These are phyloP conservation scores for Niveomyces coronatus DNA, from an alignment of 2,329 filamentous ascomycete genomes.

Conservation along the genomic window DNA sequence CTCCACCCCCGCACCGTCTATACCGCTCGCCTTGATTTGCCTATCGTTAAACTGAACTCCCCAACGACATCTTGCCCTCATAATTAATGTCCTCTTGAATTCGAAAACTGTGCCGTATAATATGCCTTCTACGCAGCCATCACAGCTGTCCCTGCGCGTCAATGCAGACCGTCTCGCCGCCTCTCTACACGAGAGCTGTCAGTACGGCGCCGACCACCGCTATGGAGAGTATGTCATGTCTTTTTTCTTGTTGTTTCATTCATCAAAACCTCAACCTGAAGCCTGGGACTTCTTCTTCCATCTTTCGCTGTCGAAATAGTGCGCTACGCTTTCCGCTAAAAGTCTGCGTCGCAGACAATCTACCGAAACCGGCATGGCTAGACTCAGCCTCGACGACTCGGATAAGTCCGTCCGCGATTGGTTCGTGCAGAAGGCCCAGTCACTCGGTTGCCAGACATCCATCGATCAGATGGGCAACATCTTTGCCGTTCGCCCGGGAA, in stretches of 20 bases:
- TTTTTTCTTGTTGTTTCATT: conserved; percentile 10
- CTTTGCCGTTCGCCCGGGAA: conserved; percentile 56
- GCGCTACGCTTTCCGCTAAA: too few species aligned
- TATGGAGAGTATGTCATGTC: conserved; percentile 19
- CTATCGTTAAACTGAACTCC: neutral
- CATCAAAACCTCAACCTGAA: too few species aligned
- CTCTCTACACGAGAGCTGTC: conserved; percentile 22
- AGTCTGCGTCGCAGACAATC: conserved; percentile 9
- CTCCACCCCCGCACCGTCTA: too few species aligned
- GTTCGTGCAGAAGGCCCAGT: conserved; percentile 57
- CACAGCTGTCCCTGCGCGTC: neutral
- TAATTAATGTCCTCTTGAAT: too few species aligned
- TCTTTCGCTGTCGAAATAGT: too few species aligned
- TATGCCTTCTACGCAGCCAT: conserved; percentile 1
- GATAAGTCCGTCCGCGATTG: conserved; percentile 67
- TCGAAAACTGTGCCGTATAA: neutral
- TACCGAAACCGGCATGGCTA: conserved; percentile 64
- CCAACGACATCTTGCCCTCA: too few species aligned
- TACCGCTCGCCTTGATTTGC: neutral
- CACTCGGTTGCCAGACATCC: conserved; percentile 55
- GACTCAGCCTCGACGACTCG: conserved; percentile 62
- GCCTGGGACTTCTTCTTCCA: too few species aligned
- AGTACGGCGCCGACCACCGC: conserved; percentile 21
- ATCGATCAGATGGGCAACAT: conserved; percentile 72
- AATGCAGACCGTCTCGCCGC: conserved; percentile 19